Conservation (phyloP, 208 protist species). For the Trypanosoma platydactyli region DNA sequence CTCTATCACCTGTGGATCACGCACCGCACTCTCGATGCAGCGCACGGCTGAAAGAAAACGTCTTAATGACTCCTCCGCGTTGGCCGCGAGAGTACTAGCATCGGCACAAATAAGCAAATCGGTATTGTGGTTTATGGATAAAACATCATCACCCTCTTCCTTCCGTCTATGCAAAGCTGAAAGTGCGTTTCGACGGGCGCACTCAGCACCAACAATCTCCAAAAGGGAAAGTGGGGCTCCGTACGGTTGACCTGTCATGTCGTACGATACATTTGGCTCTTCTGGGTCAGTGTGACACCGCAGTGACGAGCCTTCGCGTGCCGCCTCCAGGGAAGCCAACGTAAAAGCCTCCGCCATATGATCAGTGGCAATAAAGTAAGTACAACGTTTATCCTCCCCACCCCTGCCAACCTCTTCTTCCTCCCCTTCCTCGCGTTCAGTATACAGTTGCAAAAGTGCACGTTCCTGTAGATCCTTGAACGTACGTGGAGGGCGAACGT, state of each 20-base stretch:
- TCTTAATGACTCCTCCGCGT: slow-evolving; percentile 49
- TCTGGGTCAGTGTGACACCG: too few species aligned
- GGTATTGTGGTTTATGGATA: slow-evolving; percentile 1
- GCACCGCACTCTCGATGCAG: slow-evolving; percentile 67
- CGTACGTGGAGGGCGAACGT: slow-evolving; percentile 35
- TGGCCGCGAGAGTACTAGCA: slow-evolving; percentile 33
- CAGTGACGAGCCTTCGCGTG: not conserved
- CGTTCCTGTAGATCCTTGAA: slow-evolving; percentile 65
- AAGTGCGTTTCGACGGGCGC: slow-evolving; percentile 28
- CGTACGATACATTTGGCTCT: too few species aligned
- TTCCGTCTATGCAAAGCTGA: not conserved
- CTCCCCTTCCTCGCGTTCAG: slow-evolving; percentile 35
- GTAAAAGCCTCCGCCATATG: slow-evolving; percentile 70
- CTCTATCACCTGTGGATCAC: slow-evolving; percentile 51
- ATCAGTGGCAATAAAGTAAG: slow-evolving; percentile 68
- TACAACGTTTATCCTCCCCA: slow-evolving; percentile 15
- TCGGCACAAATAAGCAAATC: slow-evolving; percentile 8
- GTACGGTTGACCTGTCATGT: not conserved
- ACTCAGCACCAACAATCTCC: slow-evolving; percentile 45
- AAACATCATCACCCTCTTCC: not conserved
- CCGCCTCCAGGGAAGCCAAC: slow-evolving; percentile 35
- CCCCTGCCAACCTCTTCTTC: slow-evolving; percentile 3
- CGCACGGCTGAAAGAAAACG: slow-evolving; percentile 59
- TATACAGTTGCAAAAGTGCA: slow-evolving; percentile 68
- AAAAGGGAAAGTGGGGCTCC: slow-evolving; percentile 58